Percentiles rank a stretch among this genome's conserved stretches.
These are phyloP conservation scores for Starmerella apicola DNA, from an alignment of 805 yeast genomes.

Conservation along the genomic window DNA sequence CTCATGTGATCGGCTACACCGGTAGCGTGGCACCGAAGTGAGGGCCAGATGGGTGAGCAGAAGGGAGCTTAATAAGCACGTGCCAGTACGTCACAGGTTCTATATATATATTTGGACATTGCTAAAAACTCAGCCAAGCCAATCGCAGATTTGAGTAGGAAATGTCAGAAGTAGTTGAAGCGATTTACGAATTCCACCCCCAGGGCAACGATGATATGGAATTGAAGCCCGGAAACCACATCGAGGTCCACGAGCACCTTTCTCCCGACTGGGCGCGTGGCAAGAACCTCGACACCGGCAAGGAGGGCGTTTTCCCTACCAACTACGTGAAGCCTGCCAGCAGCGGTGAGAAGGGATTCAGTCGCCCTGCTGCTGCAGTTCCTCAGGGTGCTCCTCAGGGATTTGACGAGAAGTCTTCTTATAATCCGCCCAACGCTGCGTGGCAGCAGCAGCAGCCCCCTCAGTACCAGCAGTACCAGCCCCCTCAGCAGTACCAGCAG, in stretches of 20 bases:
- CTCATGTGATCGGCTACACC: too few relatives aligned
- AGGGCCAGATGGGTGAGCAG: background rate
- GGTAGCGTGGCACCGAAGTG: too few relatives aligned
- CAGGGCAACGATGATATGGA: slow-evolving; percentile 65
- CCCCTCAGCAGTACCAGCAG: slow-evolving; percentile 16
- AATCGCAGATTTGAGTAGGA: too few relatives aligned
- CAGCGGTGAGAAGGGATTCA: slow-evolving; percentile 4
- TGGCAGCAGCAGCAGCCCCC: slow-evolving; percentile 13
- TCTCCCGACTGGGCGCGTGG: slow-evolving; percentile 94
- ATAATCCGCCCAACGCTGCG: slow-evolving; percentile 13
- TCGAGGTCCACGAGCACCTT: slow-evolving; percentile 57
- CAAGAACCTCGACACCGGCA: slow-evolving; percentile 32
- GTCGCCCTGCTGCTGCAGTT: slow-evolving; percentile 16
- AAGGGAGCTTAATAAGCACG: background rate
- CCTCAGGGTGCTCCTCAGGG: slow-evolving; percentile 13
- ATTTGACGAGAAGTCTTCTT: slow-evolving; percentile 17
- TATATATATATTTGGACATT: background rate
- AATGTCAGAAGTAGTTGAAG: slow-evolving; percentile 38
- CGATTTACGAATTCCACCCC: slow-evolving; percentile 60
- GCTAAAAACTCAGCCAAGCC: too few relatives aligned
- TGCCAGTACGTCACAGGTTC: background rate
- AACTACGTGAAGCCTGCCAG: slow-evolving; percentile 50
- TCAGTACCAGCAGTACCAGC: slow-evolving; percentile 7
- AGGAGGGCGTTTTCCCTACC: slow-evolving; percentile 79
- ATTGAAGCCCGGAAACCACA: slow-evolving; percentile 52